Base-by-base conservation (phyloP, 768 basidiomycete genomes). In the Amanita molliuscula region DNA sequence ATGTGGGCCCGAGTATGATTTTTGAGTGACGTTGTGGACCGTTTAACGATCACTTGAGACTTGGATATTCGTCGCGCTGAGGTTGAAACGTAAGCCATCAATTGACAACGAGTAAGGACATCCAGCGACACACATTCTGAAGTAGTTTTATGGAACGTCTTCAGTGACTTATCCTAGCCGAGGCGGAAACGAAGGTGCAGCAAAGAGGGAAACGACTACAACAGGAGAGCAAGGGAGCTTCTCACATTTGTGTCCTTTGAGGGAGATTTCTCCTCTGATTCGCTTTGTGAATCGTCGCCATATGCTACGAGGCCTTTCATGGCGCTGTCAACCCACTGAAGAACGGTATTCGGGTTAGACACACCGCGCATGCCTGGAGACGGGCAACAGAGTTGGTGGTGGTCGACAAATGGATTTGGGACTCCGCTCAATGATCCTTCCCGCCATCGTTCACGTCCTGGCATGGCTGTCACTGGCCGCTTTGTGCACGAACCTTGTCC, bases 81-180 rank as follows among this genome's bases (percentile, higher is more conserved):
- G 6, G 1, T 38, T 20, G 16, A 10, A 28, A 16, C 20, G 18
- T 37, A 15, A 36, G n/a, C 10, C 8, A 16, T 34, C 48, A 25
- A 7, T 21, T 21, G 28, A 46, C 36, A 9, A 41, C 44, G 26
- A n/a, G 10, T n/a, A 50, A 35, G 20, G 61, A 41, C 43, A 21
- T 18, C 6, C 11, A 29, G 29, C 43, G 7, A 64, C 72, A 53
- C 50, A 79, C 77, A 56, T 47, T 74, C 77, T 65, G 72, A 60
- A 48, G 66, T 54, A 48, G 50, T 54, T 61, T 68, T 67, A 54
- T 57, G 52, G 48, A 58, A 57, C 33, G 55, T 50, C 62, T 74
- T 79, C 58, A 68, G 63, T 64, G 69, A 66, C 60, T 72, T 73
- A 71, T 81, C 81, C 83, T 84, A 74, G 70, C 79, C 78, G 61